Conservation (phyloP, 2,329 filamentous ascomycete genomes). For the Apiospora koreana region DNA sequence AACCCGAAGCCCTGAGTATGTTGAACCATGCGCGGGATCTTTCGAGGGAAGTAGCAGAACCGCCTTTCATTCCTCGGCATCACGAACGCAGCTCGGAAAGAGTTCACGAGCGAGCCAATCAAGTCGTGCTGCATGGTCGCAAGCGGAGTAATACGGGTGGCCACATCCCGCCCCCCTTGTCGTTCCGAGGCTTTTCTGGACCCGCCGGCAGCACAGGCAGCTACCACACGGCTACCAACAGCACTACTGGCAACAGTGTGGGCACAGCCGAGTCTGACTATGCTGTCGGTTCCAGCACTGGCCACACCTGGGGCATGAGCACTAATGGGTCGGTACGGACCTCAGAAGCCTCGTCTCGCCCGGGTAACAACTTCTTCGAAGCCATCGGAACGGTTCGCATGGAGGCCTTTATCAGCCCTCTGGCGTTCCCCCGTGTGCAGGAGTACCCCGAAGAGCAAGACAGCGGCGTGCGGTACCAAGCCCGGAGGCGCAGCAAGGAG, state of each 20-base stretch:
- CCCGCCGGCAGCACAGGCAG: slow-evolving; percentile 43
- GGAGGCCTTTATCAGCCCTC: slow-evolving; percentile 87
- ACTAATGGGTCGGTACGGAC: slow-evolving; percentile 42
- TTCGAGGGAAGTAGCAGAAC: slow-evolving; percentile 65
- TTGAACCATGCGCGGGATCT: slow-evolving; percentile 47
- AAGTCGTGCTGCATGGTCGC: slow-evolving; percentile 63
- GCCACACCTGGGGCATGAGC: slow-evolving; percentile 46
- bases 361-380: slow-evolving; percentile 72
- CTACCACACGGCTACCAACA: slow-evolving; percentile 52
- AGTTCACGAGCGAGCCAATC: slow-evolving; percentile 44
- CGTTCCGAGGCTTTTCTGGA: slow-evolving; percentile 78
- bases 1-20: slow-evolving; percentile 32
- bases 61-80: slow-evolving; percentile 72
- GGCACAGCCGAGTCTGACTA: slow-evolving; percentile 63
- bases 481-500: slow-evolving; percentile 58
- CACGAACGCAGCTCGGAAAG: slow-evolving; percentile 53
- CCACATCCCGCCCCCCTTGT: slow-evolving; percentile 66
- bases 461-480: slow-evolving; percentile 49
- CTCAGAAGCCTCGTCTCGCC: slow-evolving; percentile 53
- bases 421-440: slow-evolving; percentile 50
- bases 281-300: slow-evolving; percentile 43
- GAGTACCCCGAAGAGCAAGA: slow-evolving; percentile 48
- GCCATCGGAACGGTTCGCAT: slow-evolving; percentile 90
- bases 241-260: slow-evolving; percentile 42
- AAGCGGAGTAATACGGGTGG: slow-evolving; percentile 90